Evolutionary conservation across 345 rosid genomes (phyloP).

Genomic region (Melaleuca alternifolia): DNA sequence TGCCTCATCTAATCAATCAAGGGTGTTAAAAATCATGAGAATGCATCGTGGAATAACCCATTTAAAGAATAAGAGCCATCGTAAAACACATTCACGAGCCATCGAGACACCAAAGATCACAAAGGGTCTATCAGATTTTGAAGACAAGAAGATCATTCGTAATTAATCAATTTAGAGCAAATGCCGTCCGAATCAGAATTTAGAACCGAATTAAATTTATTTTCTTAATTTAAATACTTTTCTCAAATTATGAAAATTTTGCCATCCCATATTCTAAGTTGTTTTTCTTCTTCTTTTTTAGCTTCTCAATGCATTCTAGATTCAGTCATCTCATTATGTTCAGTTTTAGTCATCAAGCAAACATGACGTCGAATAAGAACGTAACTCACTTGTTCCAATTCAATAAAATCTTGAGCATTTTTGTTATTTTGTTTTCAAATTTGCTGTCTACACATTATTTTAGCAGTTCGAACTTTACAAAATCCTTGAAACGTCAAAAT

Average conservation of each 20-base stretch:
- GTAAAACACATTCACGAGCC: accelerated
- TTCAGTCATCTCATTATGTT: not conserved
- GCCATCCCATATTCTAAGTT: accelerated
- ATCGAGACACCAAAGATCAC: not conserved
- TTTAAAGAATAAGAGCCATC: not conserved
- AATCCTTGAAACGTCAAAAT: not conserved
- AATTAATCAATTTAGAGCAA: not conserved
- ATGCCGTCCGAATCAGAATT: not conserved
- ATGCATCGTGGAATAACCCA: not conserved
- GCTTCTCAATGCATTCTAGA: not conserved
- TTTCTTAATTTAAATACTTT: not conserved
- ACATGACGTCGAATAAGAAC: not conserved
- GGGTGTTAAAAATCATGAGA: not conserved
- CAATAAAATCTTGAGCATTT: not conserved
- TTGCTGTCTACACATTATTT: not conserved
- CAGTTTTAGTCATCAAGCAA: not conserved
- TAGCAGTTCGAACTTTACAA: not conserved
- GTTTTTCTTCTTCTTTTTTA: not conserved
- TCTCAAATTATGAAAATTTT: accelerated
- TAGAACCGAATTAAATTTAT: not conserved
- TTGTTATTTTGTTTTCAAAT: not conserved
- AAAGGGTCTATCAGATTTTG: not conserved
- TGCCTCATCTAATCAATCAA: too few species aligned
- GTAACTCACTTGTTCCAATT: not conserved
- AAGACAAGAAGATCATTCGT: not conserved